A percentile compares a stretch with the other conserved stretches of the same genome.
Conservation (phyloP, 2,329 filamentous ascomycete species). For the Fusarium zealandicum region DNA sequence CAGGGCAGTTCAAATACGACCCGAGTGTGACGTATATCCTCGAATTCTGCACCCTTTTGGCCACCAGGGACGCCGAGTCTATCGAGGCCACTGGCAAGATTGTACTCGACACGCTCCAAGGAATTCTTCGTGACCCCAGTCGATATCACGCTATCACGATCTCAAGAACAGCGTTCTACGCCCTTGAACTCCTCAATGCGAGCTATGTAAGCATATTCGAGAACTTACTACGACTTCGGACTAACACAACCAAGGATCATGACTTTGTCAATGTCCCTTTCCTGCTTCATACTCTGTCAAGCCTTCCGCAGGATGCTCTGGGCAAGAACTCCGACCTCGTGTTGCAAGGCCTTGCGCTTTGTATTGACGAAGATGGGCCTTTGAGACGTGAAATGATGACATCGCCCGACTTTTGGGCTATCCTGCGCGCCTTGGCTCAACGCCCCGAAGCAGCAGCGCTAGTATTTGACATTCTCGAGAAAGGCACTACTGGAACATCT, state of each 20-base stretch:
- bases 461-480: constrained; percentile 88
- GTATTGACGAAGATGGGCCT: constrained; percentile 78
- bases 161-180: constrained; percentile 84
- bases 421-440: constrained; percentile 77
- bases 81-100: constrained; percentile 77
- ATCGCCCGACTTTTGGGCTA: constrained; percentile 96
- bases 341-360: constrained; percentile 79
- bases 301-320: constrained; percentile 79
- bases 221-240: neutral
- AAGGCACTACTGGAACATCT: constrained; percentile 74
- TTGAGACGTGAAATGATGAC: constrained; percentile 92
- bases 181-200: constrained; percentile 79
- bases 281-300: constrained; percentile 88
- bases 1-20: constrained; percentile 72
- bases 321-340: constrained; percentile 78
- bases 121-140: constrained; percentile 78
- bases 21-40: constrained; percentile 89
- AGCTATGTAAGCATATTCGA: constrained; percentile 74
- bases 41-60: constrained; percentile 85
- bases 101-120: constrained; percentile 81
- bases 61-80: constrained; percentile 76
- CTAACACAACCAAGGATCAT: constrained; percentile 67
- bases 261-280: constrained; percentile 93
- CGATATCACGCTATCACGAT: constrained; percentile 85
- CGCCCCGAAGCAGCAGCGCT: constrained; percentile 74